These are phyloP conservation scores for Oryza punctata DNA, from an alignment of 176 grass and related monocot species.

Conservation along the genomic window DNA sequence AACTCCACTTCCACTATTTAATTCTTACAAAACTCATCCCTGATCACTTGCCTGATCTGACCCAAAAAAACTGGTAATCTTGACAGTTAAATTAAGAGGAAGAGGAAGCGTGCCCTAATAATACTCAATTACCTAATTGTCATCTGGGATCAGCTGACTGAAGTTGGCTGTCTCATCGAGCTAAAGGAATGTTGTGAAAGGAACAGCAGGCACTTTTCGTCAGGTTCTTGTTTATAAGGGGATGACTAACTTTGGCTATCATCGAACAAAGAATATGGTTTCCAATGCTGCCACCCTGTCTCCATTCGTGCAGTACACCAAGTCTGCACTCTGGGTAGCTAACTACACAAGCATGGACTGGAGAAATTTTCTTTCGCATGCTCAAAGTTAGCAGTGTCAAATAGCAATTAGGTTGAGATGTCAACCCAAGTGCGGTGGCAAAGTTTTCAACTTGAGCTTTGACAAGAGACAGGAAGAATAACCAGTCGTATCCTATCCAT, in stretches of 20 bases:
- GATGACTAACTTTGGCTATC: constrained; percentile 33
- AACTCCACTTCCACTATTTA: constrained; percentile 33
- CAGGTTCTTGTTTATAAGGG: constrained; percentile 26
- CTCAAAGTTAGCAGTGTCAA: constrained; percentile 41
- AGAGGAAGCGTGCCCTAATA: constrained; percentile 24
- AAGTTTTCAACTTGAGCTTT: constrained; percentile 58
- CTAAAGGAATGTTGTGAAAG: constrained; percentile 60
- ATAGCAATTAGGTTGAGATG: constrained; percentile 47
- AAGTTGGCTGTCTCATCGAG: constrained; percentile 42
- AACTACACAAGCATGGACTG: constrained; percentile 30
- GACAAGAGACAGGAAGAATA: constrained; percentile 57
- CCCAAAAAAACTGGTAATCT: constrained; percentile 21
- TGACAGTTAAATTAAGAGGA: constrained; percentile 37
- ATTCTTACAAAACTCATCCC: constrained; percentile 32
- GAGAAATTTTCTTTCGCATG: constrained; percentile 33
- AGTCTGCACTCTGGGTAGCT: constrained; percentile 44
- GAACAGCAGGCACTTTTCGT: constrained; percentile 37
- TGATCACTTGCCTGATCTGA: constrained; percentile 28
- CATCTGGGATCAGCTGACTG: constrained; percentile 29
- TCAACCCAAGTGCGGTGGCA: constrained; percentile 49
- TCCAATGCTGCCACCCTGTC: constrained; percentile 25
- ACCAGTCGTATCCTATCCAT: constrained; percentile 27
- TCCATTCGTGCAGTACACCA: constrained; percentile 43
- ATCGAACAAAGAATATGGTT: constrained; percentile 21
- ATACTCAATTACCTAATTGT: constrained; percentile 30